Evolutionary conservation across 192 early-diverging fungal genomes (phyloP), one percentile per base, ranked within the genome.

Genomic region (Obelidium mucronatum): DNA sequence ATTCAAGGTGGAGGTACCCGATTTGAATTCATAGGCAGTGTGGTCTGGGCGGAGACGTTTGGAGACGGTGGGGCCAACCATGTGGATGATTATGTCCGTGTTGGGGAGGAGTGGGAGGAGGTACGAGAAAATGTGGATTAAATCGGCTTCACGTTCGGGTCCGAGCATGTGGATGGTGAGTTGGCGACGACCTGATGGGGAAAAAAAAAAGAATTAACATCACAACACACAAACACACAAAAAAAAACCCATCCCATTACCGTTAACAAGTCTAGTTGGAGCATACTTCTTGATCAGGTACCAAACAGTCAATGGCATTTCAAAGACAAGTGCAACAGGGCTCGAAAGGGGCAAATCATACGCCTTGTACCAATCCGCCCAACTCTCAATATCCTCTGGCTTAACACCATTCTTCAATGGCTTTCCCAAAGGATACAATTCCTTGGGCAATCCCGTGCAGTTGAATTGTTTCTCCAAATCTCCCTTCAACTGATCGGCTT

Each of bases 281-380:
- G 67, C 48, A 67, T 69, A 86, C 78, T 85, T 79, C 69, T 85
- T 88, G 75, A 88, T 75, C 19, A 85, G 28, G 66, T 79, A 82
- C 77, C 77, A 86, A 24, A 88, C 62, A 19, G 87, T 88, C 66
- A 88, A 40, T 2, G 87, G 87, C 36, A 81, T 73, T 67, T 88
- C 87, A 40, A 88, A 78, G 26, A 86, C 81, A 1, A 88, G 76
- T 1, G 87, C 81, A 54, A 82, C 81, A 17, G 87, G 87, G 53
- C 75, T 77, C 44, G 76, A 61, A 11, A 88, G 61, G 6, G 76
- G 53, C 55, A 84, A 75, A 2, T 64, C 64, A 35, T 75, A 61
- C 2, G 75, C 74, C 53, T 82, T 75, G 68, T 81, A 85, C 71
- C 78, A 84, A 33, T 42, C 75, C 67, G 81, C 68, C 87, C 87